Evolutionary conservation across 2,329 filamentous ascomycete genomes (phyloP).

Genomic region (Hypoxylon sp.): DNA sequence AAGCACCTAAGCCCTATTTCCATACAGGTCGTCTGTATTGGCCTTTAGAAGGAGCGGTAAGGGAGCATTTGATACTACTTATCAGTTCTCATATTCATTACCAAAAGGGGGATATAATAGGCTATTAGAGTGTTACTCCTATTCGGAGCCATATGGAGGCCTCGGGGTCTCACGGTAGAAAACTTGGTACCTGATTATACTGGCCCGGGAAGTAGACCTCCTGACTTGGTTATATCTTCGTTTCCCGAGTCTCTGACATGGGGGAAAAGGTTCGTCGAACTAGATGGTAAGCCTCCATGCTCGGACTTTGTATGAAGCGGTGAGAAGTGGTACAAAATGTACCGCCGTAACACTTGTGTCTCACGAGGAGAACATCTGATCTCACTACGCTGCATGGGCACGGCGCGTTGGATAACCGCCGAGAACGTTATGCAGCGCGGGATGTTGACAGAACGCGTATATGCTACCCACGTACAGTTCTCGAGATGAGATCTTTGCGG

Average conservation of each 20-base stretch:
- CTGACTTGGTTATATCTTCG: background rate
- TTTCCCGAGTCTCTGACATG: slow-evolving; percentile 17
- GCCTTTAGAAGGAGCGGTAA: background rate
- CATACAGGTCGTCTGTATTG: background rate
- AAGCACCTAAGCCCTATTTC: background rate
- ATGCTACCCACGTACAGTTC: background rate
- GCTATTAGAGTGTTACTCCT: background rate
- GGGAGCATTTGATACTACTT: background rate
- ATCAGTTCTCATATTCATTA: background rate
- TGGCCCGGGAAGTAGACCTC: background rate
- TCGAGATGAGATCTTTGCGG: background rate
- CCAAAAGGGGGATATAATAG: background rate
- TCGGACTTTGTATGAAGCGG: slow-evolving; percentile 36
- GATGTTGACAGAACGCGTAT: slow-evolving; percentile 19
- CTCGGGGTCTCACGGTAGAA: background rate
- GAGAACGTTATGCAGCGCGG: slow-evolving; percentile 17
- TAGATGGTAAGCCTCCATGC: slow-evolving; percentile 3
- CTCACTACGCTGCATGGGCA: slow-evolving; percentile 20
- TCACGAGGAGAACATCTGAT: slow-evolving; percentile 28
- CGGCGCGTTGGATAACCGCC: slow-evolving; percentile 18
- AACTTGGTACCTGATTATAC: background rate
- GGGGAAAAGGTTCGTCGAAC: slow-evolving; percentile 4
- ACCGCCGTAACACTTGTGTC: slow-evolving; percentile 39
- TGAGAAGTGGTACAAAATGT: slow-evolving; percentile 35
- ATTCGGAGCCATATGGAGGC: background rate